Base-by-base conservation (phyloP, 169 alveolate genomes). In the Plasmodium coatneyi region DNA sequence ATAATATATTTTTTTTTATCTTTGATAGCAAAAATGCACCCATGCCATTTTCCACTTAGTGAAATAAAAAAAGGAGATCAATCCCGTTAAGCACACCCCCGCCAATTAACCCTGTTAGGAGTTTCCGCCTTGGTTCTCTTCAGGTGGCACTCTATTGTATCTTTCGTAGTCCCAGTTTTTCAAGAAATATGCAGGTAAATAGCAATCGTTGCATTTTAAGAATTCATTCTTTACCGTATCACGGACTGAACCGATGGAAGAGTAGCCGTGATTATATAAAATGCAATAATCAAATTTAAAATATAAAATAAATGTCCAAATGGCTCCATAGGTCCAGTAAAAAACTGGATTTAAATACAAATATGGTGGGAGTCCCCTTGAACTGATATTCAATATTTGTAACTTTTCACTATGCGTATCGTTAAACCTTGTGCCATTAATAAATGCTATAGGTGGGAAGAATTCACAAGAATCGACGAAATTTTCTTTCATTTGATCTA, bases 271-370 rank as follows among this genome's bases (percentile, higher is more conserved):
- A 79, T 96, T 94, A 83, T 96, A 96, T 49, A 96, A 92, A 30
- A 81, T 70, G 79, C 97, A 96, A 92, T 96, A 96, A 76, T 93
- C 96, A 71, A 96, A 80, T 54, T 95, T 83, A 72, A 92, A 96
- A 86, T 92, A 91, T 52, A 92, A 46, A 56, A 96, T 54, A 82
- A 96, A 96, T 71, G 95, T 94, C 97, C 97, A 96, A 5, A 96
- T 90, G 80, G 95, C 97, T 56, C 97, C 97, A 76, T 95, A 96
- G 5, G 95, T 91, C 97, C 97, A 96, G 92, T 95, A 72, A 80
- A 92, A 74, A 25, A 96, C 49, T 9, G 97, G 97, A 36, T 95
- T 93, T 49, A 95, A 83, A 71, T 95, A 92, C 54, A 74, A 78
- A 72, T 95, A 96, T 34, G 92, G 91, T 52, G 93, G 89, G 34